phyloP scores from a whole-genome alignment of 805 yeast species.

The Candida pseudofarinosa region DNA sequence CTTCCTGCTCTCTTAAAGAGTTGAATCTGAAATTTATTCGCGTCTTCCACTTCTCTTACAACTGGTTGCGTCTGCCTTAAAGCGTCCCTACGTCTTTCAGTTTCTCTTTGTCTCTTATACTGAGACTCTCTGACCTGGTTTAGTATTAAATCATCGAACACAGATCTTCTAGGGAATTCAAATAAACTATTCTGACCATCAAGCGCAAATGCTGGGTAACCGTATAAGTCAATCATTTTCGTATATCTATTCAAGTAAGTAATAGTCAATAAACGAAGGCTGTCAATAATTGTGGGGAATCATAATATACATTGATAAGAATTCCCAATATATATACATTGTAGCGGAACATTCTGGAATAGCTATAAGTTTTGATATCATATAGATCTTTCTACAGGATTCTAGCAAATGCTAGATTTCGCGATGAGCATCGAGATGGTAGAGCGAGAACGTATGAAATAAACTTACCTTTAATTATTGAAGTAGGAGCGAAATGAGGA shows the following conservation, averaged over 20 bases:
- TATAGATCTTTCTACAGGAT: background rate
- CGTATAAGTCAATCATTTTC: background rate
- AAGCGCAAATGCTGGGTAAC: background rate
- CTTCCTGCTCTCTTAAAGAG: constrained; percentile 31
- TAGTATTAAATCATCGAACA: background rate
- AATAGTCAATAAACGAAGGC: background rate
- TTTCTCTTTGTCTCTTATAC: background rate
- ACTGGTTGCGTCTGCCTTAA: constrained; percentile 5
- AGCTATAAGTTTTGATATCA: background rate
- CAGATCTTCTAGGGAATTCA: background rate
- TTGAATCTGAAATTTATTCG: constrained; percentile 31
- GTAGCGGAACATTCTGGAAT: background rate
- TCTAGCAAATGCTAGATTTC: background rate
- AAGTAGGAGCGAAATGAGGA: background rate
- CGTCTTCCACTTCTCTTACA: constrained; percentile 33
- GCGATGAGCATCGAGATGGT: background rate
- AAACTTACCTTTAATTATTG: background rate
- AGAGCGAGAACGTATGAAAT: background rate
- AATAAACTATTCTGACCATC: background rate
- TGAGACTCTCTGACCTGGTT: background rate
- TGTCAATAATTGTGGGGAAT: background rate
- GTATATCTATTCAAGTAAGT: background rate
- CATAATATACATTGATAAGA: background rate
- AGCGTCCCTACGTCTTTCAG: background rate
- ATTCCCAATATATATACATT: background rate